phyloP scores from a whole-genome alignment of 768 basidiomycete species.

The Mycena vitilis region DNA sequence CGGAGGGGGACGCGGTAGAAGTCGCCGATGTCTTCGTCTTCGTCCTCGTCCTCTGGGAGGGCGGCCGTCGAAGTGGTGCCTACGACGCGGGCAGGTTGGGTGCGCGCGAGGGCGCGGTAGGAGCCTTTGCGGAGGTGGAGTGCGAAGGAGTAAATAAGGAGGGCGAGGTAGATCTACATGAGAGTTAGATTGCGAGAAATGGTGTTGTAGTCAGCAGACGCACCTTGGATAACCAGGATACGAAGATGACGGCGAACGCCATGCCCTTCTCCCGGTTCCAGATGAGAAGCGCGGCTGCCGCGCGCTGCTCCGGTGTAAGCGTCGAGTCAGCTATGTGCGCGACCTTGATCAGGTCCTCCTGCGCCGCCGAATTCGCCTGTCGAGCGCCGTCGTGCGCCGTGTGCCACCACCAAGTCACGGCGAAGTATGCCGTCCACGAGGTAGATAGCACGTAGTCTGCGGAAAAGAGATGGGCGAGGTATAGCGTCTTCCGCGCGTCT shows the following conservation, averaged over 20 bases:
- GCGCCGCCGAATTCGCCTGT: constrained; percentile 86
- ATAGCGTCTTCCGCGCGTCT: constrained; percentile 83
- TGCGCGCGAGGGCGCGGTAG: constrained; percentile 83
- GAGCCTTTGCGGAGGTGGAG: constrained; percentile 91
- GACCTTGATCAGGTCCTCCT: constrained; percentile 82
- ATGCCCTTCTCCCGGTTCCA: constrained; percentile 93
- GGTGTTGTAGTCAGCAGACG: constrained; percentile 33
- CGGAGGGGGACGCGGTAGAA: constrained; percentile 76
- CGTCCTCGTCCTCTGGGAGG: constrained; percentile 52
- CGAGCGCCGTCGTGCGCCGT: constrained; percentile 91
- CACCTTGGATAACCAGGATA: constrained; percentile 93
- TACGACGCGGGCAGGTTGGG: constrained; percentile 48
- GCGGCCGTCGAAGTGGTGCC: constrained; percentile 40
- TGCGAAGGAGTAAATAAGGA: constrained; percentile 93
- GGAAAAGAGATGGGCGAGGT: constrained; percentile 92
- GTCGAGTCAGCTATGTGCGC: constrained; percentile 62
- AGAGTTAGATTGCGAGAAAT: background rate
- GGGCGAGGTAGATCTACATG: constrained; percentile 87
- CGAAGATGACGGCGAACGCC: constrained; percentile 78
- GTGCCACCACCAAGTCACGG: constrained; percentile 90
- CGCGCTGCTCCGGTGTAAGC: constrained; percentile 75
- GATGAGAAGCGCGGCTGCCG: constrained; percentile 78
- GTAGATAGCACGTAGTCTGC: constrained; percentile 93
- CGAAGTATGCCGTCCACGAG: constrained; percentile 93
- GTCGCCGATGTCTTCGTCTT: constrained; percentile 74